These are phyloP conservation scores for Eucalyptus regnans DNA, from an alignment of 345 rosid genomes.

Conservation along the genomic window DNA sequence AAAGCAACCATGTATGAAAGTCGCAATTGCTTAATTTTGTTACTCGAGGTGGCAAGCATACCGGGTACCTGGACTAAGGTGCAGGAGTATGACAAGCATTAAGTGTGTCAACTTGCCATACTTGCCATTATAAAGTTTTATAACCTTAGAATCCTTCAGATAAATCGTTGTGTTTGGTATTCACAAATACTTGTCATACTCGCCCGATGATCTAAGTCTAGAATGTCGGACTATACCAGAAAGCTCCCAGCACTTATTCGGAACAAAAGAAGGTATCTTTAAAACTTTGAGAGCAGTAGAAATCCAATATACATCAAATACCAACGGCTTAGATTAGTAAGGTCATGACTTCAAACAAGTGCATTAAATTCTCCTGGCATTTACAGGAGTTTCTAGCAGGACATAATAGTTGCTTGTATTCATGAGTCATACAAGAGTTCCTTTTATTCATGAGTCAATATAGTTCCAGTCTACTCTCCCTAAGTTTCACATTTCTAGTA, in stretches of 20 bases:
- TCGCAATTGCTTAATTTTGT: neutral
- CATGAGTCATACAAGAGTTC: neutral
- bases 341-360: neutral
- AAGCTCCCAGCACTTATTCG: neutral
- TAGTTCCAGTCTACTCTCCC: neutral
- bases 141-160: neutral
- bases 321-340: neutral
- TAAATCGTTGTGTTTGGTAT: accelerated
- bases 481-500: neutral
- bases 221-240: neutral
- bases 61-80: too few relatives aligned
- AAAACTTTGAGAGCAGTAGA: neutral
- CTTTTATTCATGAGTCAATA: neutral
- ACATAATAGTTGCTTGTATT: neutral
- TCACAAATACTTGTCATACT: neutral
- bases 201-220: neutral
- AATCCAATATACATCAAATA: neutral
- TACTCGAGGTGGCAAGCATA: neutral
- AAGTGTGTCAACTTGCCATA: neutral
- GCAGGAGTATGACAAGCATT: neutral
- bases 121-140: too few relatives aligned
- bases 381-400: neutral
- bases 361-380: neutral
- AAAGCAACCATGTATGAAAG: neutral
- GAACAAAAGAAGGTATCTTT: neutral